A percentile compares a stretch with the other conserved stretches of the same genome.
Evolutionary conservation across 192 early-diverging fungal species (phyloP).

Genomic region (Chytriomyces hyalinus): DNA sequence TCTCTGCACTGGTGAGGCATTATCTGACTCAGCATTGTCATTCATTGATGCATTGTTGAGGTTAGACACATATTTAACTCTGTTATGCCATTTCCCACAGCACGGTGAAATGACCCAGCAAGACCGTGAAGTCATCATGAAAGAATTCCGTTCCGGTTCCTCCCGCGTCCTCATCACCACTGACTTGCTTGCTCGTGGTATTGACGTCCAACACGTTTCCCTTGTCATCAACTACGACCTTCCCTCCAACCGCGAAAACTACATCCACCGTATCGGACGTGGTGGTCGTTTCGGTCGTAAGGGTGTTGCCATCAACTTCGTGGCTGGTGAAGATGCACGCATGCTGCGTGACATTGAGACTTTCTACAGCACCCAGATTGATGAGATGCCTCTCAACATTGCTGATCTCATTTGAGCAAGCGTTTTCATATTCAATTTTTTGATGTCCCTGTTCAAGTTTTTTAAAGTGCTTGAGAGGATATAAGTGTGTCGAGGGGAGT

Average conservation of each 20-base stretch:
- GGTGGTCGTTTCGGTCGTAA: constrained; percentile 97
- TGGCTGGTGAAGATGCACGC: constrained; percentile 91
- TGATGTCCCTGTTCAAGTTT: too few relatives aligned
- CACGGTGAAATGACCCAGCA: constrained; percentile 99
- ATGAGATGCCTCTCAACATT: constrained; percentile 86
- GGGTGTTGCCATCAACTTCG: constrained; percentile 99
- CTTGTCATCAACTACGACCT: constrained; percentile 98
- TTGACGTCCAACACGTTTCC: constrained; percentile 99
- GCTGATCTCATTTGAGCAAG: constrained; percentile 20
- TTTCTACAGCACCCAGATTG: constrained; percentile 96
- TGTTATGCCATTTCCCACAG: not conserved
- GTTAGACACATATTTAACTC: not conserved
- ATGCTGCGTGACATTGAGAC: constrained; percentile 85
- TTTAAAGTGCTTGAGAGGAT: too few relatives aligned
- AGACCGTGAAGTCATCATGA: constrained; percentile 97
- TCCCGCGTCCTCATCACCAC: constrained; percentile 97
- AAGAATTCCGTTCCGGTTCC: constrained; percentile 91
- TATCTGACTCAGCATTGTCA: not conserved
- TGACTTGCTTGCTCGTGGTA: constrained; percentile 98
- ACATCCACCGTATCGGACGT: constrained; percentile 98
- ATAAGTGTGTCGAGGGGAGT: too few relatives aligned
- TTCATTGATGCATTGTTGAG: not conserved
- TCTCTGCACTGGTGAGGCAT: constrained; percentile 75
- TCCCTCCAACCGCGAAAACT: constrained; percentile 93
- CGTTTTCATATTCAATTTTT: too few relatives aligned